Conservation (phyloP, 306 rosid genomes). For the Astragalus glycyphyllos region DNA sequence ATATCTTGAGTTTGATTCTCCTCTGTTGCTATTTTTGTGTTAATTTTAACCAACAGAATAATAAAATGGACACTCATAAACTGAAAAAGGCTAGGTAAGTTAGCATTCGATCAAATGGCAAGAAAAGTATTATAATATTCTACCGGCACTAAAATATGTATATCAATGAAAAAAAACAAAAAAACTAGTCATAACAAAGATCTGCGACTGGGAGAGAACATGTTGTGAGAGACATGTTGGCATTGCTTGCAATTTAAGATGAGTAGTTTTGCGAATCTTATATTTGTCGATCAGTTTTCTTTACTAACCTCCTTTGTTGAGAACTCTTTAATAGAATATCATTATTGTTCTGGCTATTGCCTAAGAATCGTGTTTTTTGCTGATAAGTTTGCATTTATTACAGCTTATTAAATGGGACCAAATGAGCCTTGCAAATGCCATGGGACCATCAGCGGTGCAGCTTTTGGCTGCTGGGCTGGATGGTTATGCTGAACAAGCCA, state of each 20-base stretch:
- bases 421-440: conserved; percentile 66
- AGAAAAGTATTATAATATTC: too few species aligned
- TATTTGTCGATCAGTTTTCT: conserved; percentile 10
- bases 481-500: conserved; percentile 82
- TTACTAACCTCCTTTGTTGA: conserved; percentile 25
- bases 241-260: conserved; percentile 16
- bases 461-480: conserved; percentile 86
- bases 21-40: too few species aligned
- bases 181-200: too few species aligned
- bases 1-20: too few species aligned
- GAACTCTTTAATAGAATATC: not conserved
- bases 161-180: too few species aligned
- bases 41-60: too few species aligned
- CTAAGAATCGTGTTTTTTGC: conserved; percentile 3
- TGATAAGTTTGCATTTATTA: conserved; percentile 39
- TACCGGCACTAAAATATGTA: too few species aligned
- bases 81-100: too few species aligned
- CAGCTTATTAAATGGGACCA: conserved; percentile 93
- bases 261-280: conserved; percentile 4
- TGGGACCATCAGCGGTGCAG: conserved; percentile 90
- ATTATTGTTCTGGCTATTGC: not conserved
- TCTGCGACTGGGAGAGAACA: too few species aligned
- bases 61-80: too few species aligned
- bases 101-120: too few species aligned
- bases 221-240: not conserved